Evolutionary conservation across 768 basidiomycete species (phyloP), one percentile per base, ranked within the genome.

Genomic region (Amylocystis lapponica): DNA sequence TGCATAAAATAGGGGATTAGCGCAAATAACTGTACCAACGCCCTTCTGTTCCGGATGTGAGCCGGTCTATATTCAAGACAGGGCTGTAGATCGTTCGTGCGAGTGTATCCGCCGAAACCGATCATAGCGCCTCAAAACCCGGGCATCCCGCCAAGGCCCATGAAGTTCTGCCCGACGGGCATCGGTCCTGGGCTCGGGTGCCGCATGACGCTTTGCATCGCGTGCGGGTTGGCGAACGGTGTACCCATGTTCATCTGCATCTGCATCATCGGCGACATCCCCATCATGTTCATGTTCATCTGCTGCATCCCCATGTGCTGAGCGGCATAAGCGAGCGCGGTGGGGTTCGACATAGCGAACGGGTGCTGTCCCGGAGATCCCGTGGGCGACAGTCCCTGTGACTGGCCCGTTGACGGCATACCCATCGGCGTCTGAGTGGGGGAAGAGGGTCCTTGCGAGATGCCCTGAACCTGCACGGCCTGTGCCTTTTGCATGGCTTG

Each of bases 201-300:
- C 46, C 87, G 77, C 85, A 90, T 82, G 43, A 89, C 83, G 50
- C 84, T 87, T 56, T 87, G 86, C 80, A 89, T 86, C n/a, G 84
- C 77, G 49, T 84, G 83, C 29, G 76, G 71, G 51, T 80, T 74
- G 20, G 70, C 72, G 54, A 75, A 79, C 41, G 77, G 72, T 13
- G 66, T 53, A 19, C 61, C 66, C 67, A 71, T 71, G 62, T 67
- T 65, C 72, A 69, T 72, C 59, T 61, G 72, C 78, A 76, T 79
- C 53, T 72, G 77, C 70, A 81, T 70, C 74, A 81, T 73, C 10
- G 79, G 80, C 23, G 69, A 70, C 70, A 78, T 73, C 20, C 70
- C 67, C 68, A 78, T 72, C 67, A 73, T 77, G 50, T 71, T 67
- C 70, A 68, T 69, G 29, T 72, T 70, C 70, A 80, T 75, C 53